These are phyloP conservation scores for Diaporthe vexans DNA, from an alignment of 2,329 filamentous ascomycete species.

Conservation along the genomic window DNA sequence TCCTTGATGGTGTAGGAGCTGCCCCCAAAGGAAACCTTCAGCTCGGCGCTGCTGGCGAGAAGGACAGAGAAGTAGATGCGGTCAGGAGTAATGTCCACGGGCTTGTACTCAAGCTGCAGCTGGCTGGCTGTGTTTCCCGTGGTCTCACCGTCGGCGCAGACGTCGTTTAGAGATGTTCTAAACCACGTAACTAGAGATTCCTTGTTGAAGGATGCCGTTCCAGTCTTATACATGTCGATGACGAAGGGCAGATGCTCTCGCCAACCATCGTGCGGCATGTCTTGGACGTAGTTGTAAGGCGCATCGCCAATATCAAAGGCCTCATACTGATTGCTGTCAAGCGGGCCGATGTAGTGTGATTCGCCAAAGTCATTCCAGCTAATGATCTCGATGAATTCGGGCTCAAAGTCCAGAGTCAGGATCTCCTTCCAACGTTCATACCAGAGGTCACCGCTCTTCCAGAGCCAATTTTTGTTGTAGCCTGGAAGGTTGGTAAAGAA, in stretches of 20 bases:
- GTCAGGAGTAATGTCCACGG: too few relatives aligned
- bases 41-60: too few relatives aligned
- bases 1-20: too few relatives aligned
- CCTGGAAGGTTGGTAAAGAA: conserved; percentile 71
- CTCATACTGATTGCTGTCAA: conserved; percentile 52
- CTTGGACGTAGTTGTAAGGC: conserved; percentile 59
- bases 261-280: background rate
- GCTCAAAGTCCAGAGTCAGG: conserved; percentile 39
- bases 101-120: too few relatives aligned
- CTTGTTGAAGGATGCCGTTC: background rate
- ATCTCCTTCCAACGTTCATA: too few relatives aligned
- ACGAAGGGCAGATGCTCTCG: background rate
- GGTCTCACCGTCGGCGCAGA: too few relatives aligned
- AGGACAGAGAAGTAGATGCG: too few relatives aligned
- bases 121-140: too few relatives aligned
- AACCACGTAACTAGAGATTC: too few relatives aligned
- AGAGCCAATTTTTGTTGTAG: conserved; percentile 74
- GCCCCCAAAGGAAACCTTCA: too few relatives aligned
- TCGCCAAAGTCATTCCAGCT: conserved; percentile 68
- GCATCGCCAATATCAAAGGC: conserved; percentile 54
- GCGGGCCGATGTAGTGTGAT: conserved; percentile 66
- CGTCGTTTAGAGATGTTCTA: too few relatives aligned
- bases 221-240: background rate
- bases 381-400: conserved; percentile 59
- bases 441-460: conserved; percentile 57